Conservation (phyloP, 1,284 basidiomycete genomes). For the Ganoderma lucidum region DNA sequence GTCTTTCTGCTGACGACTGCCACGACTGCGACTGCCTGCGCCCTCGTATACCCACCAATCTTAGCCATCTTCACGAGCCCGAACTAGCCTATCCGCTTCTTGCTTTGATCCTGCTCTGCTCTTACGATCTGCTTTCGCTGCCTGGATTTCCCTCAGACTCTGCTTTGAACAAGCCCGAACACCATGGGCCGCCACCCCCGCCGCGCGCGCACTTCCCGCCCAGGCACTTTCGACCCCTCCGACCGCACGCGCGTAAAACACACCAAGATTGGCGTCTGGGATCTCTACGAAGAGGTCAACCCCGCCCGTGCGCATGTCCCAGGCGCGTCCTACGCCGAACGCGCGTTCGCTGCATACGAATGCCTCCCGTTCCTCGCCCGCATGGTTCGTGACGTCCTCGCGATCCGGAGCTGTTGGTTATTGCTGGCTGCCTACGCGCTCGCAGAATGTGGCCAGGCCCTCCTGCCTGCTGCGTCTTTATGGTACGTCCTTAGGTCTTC, state of each 20-base stretch:
- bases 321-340: conserved; percentile 53
- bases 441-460: conserved; percentile 53
- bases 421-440: conserved; percentile 57
- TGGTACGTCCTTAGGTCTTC: conserved; percentile 49
- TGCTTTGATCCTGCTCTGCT: too few relatives aligned
- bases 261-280: conserved; percentile 74
- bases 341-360: conserved; percentile 55
- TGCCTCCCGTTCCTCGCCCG: conserved; percentile 68
- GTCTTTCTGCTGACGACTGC: too few relatives aligned
- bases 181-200: conserved; percentile 5
- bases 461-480: conserved; percentile 70
- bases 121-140: too few relatives aligned
- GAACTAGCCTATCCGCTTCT: too few relatives aligned
- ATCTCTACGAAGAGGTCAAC: conserved; percentile 69
- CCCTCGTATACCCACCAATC: too few relatives aligned
- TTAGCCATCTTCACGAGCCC: too few relatives aligned
- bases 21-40: too few relatives aligned
- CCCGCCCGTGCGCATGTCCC: conserved; percentile 49
- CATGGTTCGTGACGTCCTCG: conserved; percentile 70
- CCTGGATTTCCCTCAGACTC: too few relatives aligned
- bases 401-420: conserved; percentile 59
- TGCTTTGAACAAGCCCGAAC: too few relatives aligned
- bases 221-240: too few relatives aligned
- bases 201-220: conserved; percentile 29
- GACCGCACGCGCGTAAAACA: conserved; percentile 63